Evolutionary conservation across 1,139 yeast genomes (phyloP), one percentile per base, ranked within the genome.

Genomic region (Petasospora rhodanensis): DNA sequence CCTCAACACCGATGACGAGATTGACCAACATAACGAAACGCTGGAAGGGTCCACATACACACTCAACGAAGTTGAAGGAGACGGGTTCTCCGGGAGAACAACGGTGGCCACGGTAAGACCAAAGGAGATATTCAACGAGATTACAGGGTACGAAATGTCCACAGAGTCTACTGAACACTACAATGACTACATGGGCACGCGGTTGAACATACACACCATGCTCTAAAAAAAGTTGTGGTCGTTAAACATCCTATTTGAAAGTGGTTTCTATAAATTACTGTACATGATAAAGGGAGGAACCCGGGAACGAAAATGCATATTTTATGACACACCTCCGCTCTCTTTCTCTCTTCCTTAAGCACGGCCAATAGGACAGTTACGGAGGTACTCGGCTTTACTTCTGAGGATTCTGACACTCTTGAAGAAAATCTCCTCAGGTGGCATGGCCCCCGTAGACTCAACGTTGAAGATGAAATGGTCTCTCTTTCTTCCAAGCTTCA

Each of bases 391-490:
- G 22, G 94, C 95, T 65, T 91, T 91, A 56, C 79, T 79, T 61
- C 79, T 83, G 59, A 91, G 70, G 36, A 86, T 78, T 56, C 91
- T 73, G 38, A 91, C 83, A 40, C 93, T 77, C 61, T 91, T 91
- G 63, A 84, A 78, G 62, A 91, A 91, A 35, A 91, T 86, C 61
- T 89, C 97, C 53, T 85, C 95, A 15, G 98, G 96, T 19, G 86
- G 71, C 95, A 91, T 89, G 31, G 96, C 96, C 24, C 98, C 97
- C 4, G 95, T 80, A 38, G 93, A 79, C 62, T 91, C 98, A 35
- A 91, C 85, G 55, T 85, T 86, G 68, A 86, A 91, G 34, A 91
- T 84, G 58, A 91, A 91, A 54, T 91, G 95, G 58, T 84, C 95
- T 59, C 96, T 79, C 51, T 71, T 72, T 62, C 98, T 77, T 25